Conservation (phyloP, 108 stramenopile species). For the Fragilaria radians region DNA sequence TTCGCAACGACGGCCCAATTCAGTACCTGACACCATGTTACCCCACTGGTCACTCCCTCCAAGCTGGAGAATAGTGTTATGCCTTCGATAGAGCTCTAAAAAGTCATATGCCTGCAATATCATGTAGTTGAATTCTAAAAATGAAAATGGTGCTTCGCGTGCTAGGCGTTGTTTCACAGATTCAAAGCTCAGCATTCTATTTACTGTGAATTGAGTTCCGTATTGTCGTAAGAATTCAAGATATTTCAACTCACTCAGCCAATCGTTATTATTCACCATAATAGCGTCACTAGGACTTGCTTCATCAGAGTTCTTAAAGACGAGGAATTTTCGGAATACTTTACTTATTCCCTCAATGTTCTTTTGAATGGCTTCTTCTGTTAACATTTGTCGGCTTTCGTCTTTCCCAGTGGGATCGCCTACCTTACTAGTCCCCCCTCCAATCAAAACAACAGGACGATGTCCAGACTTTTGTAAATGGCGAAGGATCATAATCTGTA, state of each 20-base stretch:
- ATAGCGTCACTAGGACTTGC: constrained; percentile 50
- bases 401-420: constrained; percentile 99
- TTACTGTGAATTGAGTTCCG: constrained; percentile 95
- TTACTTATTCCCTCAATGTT: constrained; percentile 79
- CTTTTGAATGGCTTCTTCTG: constrained; percentile 65
- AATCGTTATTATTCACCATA: constrained; percentile 96
- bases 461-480: constrained; percentile 87
- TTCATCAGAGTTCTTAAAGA: constrained; percentile 44
- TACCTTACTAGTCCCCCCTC: constrained; percentile 94
- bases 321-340: constrained; percentile 78
- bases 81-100: constrained; percentile 81
- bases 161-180: constrained; percentile 89
- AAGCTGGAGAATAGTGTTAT: constrained; percentile 81
- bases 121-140: constrained; percentile 99
- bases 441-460: constrained; percentile 88
- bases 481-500: constrained; percentile 96
- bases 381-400: constrained; percentile 82
- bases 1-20: constrained; percentile 85
- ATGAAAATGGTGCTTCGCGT: constrained; percentile 88
- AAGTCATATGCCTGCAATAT: constrained; percentile 98
- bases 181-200: constrained; percentile 95
- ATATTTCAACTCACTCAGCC: constrained; percentile 77
- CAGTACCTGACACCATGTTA: constrained; percentile 93
- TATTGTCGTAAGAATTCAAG: constrained; percentile 93
- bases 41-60: constrained; percentile 99